Conservation (phyloP, 805 yeast species). For the Yamadazyma insecticola region DNA sequence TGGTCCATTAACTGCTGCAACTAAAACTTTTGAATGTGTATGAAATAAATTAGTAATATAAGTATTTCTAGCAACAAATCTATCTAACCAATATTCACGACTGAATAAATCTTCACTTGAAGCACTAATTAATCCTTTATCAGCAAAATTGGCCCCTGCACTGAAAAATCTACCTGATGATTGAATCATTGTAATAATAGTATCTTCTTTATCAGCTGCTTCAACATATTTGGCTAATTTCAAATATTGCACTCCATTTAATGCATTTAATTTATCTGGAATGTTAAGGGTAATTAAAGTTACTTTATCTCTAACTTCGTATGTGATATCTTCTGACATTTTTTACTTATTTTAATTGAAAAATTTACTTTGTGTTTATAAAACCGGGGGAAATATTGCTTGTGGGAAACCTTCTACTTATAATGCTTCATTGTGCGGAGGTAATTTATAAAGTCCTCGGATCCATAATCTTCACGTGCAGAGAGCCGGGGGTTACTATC, state of each 20-base stretch:
- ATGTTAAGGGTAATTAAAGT: slow-evolving; percentile 63
- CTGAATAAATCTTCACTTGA: slow-evolving; percentile 29
- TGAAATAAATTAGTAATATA: slow-evolving; percentile 63
- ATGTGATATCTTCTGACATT: slow-evolving; percentile 27
- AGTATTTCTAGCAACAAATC: slow-evolving; percentile 67
- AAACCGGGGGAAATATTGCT: too few relatives aligned
- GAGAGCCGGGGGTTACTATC: too few relatives aligned
- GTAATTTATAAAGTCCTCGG: too few relatives aligned
- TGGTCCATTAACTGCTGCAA: slow-evolving; percentile 80
- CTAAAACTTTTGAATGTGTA: slow-evolving; percentile 66
- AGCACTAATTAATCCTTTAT: slow-evolving; percentile 24
- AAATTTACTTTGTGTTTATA: too few relatives aligned
- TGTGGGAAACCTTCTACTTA: too few relatives aligned
- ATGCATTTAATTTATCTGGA: slow-evolving; percentile 61
- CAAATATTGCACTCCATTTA: slow-evolving; percentile 60
- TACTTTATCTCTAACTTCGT: slow-evolving; percentile 43
- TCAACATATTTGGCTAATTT: slow-evolving; percentile 55
- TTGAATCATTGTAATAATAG: slow-evolving; percentile 61
- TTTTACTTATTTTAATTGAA: too few relatives aligned
- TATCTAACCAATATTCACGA: slow-evolving; percentile 46
- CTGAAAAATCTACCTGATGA: slow-evolving; percentile 74
- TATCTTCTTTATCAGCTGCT: slow-evolving; percentile 59
- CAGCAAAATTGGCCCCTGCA: slow-evolving; percentile 76
- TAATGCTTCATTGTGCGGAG: too few relatives aligned
- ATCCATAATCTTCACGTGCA: too few relatives aligned